A percentile compares a stretch with the other conserved stretches of the same genome.
Conservation (phyloP, 148 eudicot genomes). For the Chenopodium quinoa region DNA sequence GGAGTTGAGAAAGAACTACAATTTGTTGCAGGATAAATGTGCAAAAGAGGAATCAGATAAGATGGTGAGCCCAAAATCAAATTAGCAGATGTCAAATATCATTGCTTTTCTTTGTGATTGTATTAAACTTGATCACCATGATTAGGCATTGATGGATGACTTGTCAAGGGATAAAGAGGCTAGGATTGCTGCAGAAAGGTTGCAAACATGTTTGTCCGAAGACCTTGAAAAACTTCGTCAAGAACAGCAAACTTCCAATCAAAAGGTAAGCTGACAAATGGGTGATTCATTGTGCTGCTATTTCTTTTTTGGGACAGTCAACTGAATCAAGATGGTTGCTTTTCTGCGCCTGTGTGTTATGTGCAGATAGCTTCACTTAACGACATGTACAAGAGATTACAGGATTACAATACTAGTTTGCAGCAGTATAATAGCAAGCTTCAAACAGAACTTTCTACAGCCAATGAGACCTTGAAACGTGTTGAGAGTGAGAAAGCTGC, state of each 20-base stretch:
- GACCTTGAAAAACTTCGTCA: slow-evolving; percentile 61
- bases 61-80: slow-evolving; percentile 45
- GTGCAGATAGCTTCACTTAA: slow-evolving; percentile 77
- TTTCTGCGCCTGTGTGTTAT: slow-evolving; percentile 13
- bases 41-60: slow-evolving; percentile 72
- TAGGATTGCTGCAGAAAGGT: slow-evolving; percentile 60
- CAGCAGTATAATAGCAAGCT: slow-evolving; percentile 95
- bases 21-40: slow-evolving; percentile 67
- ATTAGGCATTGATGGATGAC: slow-evolving; percentile 67
- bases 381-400: slow-evolving; percentile 86
- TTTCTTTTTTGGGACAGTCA: not conserved
- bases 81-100: not conserved
- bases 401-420: slow-evolving; percentile 88
- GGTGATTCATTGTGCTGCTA: not conserved
- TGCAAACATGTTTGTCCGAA: slow-evolving; percentile 59
- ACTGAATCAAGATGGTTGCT: not conserved
- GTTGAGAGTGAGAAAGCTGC: slow-evolving; percentile 81
- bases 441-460: slow-evolving; percentile 77
- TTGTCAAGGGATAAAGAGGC: slow-evolving; percentile 75
- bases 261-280: slow-evolving; percentile 50
- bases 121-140: slow-evolving; percentile 15
- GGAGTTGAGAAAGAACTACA: slow-evolving; percentile 70
- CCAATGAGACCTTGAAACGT: slow-evolving; percentile 76
- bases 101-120: not conserved
- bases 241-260: slow-evolving; percentile 58